Evolutionary conservation across 1,139 yeast species (phyloP), one percentile per base, ranked within the genome.

Genomic region (Nakaseomyces kungkrabaensis): DNA sequence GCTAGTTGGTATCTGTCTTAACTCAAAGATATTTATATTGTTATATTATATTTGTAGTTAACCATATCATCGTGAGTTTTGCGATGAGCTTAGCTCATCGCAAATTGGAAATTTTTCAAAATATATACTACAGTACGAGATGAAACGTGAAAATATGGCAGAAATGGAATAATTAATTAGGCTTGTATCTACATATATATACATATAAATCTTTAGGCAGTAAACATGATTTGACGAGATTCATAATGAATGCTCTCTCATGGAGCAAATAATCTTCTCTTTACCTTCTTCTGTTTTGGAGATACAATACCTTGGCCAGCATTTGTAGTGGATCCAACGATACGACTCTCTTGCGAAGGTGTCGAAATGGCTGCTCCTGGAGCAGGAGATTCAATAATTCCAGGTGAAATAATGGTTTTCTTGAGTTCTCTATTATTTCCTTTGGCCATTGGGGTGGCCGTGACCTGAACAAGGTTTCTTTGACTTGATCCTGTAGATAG

Each of bases 181-280:
- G 6, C 9, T 7, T 29, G 31, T 29, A 17, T 3, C 1, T 17
- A 17, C 22, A 17, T 17, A 17, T 17, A 17, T 17, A 17, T 1
- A 17, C 22, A 17, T 17, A 17, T 17, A 17, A 3, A 1, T 17
- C 22, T 17, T 17, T 17, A 17, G 22, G 22, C 22, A 17, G 22
- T 17, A 17, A 17, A 17, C 22, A 17, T 17, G 3, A 17, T 17
- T 17, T 17, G 22, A 17, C 1, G 22, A 17, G 22, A 17, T 17
- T 17, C 22, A 17, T 17, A 17, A 17, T 17, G 3, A 9, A 29
- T 7, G 3, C 31, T 3, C 36, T 33, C 38, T 41, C 34, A 41
- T 27, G 68, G 68, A 7, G 67, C 68, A 53, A 70, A 69, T 25
- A 69, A 48, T 22, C 68, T 58, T 55, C 72, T 60, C 52, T 65